These are phyloP conservation scores for Poterioochromonas sp. DNA, from an alignment of 352 stramenopile species.

Conservation along the genomic window DNA sequence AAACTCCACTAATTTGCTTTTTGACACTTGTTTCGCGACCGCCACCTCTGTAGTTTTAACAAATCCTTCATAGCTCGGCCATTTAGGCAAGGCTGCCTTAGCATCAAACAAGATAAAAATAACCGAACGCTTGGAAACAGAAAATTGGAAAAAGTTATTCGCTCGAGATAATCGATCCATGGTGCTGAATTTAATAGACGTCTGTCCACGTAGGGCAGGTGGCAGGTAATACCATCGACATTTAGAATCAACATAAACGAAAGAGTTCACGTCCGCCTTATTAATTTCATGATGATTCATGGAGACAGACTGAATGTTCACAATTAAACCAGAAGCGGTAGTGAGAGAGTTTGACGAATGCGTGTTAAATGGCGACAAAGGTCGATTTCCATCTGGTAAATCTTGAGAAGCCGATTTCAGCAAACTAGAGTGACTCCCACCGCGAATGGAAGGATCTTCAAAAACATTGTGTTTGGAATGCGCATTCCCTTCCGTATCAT, in stretches of 20 bases:
- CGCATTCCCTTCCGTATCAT: neutral
- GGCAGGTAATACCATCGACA: conserved; percentile 7
- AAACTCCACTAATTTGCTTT: neutral
- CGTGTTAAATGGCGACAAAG: no score
- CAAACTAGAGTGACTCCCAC: no score
- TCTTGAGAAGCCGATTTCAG: no score
- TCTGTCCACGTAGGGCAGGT: neutral
- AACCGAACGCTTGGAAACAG: neutral
- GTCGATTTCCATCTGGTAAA: neutral
- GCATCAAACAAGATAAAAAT: conserved; percentile 21
- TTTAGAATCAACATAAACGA: neutral
- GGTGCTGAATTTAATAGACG: neutral
- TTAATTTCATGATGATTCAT: neutral
- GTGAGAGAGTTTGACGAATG: neutral
- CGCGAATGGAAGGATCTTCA: neutral
- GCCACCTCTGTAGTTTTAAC: neutral
- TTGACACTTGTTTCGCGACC: neutral
- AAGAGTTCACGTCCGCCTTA: neutral
- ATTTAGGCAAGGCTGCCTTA: neutral
- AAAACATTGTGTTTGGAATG: neutral
- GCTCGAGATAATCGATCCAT: conserved; percentile 2
- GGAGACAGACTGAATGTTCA: neutral
- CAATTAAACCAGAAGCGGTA: neutral
- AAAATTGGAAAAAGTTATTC: conserved; percentile 9
- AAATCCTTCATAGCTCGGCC: neutral